A percentile compares a stretch with the other conserved stretches of the same genome.
Conservation (phyloP, 2,329 filamentous ascomycete species). For the Bipolaris victoriae region DNA sequence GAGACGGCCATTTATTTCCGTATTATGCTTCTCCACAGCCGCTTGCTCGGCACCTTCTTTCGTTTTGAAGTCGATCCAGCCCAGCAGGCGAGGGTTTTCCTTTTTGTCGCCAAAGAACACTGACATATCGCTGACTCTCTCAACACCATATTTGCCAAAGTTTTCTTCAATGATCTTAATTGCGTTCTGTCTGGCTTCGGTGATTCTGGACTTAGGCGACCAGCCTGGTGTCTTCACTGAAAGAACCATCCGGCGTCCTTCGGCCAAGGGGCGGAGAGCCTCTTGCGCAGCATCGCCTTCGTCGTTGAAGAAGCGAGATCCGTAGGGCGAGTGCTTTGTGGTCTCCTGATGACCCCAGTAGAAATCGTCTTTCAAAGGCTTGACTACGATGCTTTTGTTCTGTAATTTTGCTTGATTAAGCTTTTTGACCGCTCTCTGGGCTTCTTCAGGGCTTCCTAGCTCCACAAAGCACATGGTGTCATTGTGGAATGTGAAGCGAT, state of each 20-base stretch:
- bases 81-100: conserved; percentile 19
- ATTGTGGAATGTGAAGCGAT: conserved; percentile 29
- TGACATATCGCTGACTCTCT: conserved; percentile 16
- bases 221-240: conserved; percentile 29
- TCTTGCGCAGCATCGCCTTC: conserved; percentile 14
- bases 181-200: conserved; percentile 4
- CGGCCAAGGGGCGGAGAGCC: conserved; percentile 22
- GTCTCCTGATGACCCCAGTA: conserved; percentile 9
- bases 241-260: conserved; percentile 29
- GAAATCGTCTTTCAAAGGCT: conserved; percentile 16
- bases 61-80: conserved; percentile 31
- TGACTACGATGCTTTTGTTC: not conserved
- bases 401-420: conserved; percentile 10
- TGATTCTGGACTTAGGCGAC: not conserved
- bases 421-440: conserved; percentile 14
- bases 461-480: conserved; percentile 23
- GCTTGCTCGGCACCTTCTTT: conserved; percentile 31
- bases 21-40: conserved; percentile 19
- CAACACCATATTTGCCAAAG: conserved; percentile 27
- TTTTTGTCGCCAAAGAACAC: conserved; percentile 17
- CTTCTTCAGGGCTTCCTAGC: conserved; percentile 26
- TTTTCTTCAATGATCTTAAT: conserved; percentile 14
- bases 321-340: not conserved
- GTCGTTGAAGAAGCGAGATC: conserved; percentile 12
- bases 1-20: conserved; percentile 19